These are phyloP conservation scores for Yarrowia alimentaria DNA, from an alignment of 805 yeast species.

Conservation along the genomic window DNA sequence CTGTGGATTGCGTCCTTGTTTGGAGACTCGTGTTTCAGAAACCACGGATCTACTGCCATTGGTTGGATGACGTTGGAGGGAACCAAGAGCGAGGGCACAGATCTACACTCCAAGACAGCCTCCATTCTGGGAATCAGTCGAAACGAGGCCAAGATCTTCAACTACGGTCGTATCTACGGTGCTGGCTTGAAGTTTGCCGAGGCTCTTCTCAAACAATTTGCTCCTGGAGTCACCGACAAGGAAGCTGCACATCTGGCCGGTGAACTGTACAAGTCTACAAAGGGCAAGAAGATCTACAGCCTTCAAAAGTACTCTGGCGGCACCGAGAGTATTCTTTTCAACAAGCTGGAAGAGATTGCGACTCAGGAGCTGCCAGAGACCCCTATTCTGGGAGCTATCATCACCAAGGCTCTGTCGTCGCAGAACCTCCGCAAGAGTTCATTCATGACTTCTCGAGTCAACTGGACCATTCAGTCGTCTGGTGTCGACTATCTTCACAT, in stretches of 20 bases:
- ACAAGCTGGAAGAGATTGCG: slow-evolving; percentile 83
- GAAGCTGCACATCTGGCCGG: slow-evolving; percentile 68
- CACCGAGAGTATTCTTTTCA: slow-evolving; percentile 87
- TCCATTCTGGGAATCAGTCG: slow-evolving; percentile 82
- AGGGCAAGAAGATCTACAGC: slow-evolving; percentile 54
- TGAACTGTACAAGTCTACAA: slow-evolving; percentile 72
- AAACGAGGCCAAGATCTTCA: slow-evolving; percentile 90
- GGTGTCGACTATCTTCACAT: slow-evolving; percentile 96
- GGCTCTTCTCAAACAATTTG: slow-evolving; percentile 77
- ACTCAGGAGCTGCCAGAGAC: slow-evolving; percentile 77
- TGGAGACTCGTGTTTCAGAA: slow-evolving; percentile 83
- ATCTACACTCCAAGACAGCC: slow-evolving; percentile 92
- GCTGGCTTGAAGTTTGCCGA: slow-evolving; percentile 94
- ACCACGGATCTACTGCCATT: slow-evolving; percentile 94
- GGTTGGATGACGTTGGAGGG: slow-evolving; percentile 99
- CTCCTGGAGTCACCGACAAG: slow-evolving; percentile 61
- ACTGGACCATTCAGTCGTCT: slow-evolving; percentile 97
- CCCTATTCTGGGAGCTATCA: slow-evolving; percentile 90
- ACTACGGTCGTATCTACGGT: slow-evolving; percentile 96
- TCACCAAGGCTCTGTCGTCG: slow-evolving; percentile 75
- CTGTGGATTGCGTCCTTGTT: slow-evolving; percentile 95
- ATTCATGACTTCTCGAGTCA: slow-evolving; percentile 84
- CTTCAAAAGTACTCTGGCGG: slow-evolving; percentile 58
- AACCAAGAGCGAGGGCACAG: slow-evolving; percentile 85
- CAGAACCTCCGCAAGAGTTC: slow-evolving; percentile 61